phyloP scores from a whole-genome alignment of 352 stramenopile genomes.

The Phytopythium delawarense region DNA sequence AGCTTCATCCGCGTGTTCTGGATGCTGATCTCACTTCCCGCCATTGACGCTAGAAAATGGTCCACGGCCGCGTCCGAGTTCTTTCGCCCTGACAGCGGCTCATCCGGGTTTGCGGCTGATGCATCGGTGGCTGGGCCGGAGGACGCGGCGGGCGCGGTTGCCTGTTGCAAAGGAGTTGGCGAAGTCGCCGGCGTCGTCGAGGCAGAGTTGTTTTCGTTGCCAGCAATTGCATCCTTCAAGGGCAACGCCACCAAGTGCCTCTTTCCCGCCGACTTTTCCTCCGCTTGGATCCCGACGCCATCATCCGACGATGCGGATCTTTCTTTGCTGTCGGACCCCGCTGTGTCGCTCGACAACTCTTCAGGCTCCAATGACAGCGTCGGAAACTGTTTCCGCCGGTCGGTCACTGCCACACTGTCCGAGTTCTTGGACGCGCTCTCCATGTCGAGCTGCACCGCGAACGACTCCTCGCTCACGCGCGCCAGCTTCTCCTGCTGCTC shows the following conservation, averaged over 20 bases:
- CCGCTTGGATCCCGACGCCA: conserved; percentile 17
- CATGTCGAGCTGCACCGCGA: conserved; percentile 72
- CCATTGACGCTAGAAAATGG: conserved; percentile 79
- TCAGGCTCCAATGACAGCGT: conserved; percentile 56
- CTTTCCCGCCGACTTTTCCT: conserved; percentile 50
- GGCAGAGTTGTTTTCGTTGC: conserved; percentile 15
- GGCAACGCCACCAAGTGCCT: conserved; percentile 4
- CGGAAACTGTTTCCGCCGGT: conserved; percentile 45
- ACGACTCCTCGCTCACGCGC: conserved; percentile 55
- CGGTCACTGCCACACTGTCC: conserved; percentile 19
- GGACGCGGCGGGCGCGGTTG: neutral
- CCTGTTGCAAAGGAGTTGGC: conserved; percentile 12
- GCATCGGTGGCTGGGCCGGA: conserved; percentile 20
- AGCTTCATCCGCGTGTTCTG: conserved; percentile 90
- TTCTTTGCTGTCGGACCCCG: conserved; percentile 7
- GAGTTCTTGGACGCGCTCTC: conserved; percentile 57
- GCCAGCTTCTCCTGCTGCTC: conserved; percentile 42
- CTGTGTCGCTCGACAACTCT: conserved; percentile 37
- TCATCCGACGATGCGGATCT: conserved; percentile 7
- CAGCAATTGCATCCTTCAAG: conserved; percentile 8
- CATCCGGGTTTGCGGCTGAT: conserved; percentile 24
- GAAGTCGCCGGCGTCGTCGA: conserved; percentile 1
- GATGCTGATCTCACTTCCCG: conserved; percentile 89
- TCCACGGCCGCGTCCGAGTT: conserved; percentile 48
- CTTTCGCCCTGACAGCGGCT: conserved; percentile 55